These are phyloP conservation scores for Sporothrix luriei DNA, from an alignment of 2,329 filamentous ascomycete genomes.

Conservation along the genomic window DNA sequence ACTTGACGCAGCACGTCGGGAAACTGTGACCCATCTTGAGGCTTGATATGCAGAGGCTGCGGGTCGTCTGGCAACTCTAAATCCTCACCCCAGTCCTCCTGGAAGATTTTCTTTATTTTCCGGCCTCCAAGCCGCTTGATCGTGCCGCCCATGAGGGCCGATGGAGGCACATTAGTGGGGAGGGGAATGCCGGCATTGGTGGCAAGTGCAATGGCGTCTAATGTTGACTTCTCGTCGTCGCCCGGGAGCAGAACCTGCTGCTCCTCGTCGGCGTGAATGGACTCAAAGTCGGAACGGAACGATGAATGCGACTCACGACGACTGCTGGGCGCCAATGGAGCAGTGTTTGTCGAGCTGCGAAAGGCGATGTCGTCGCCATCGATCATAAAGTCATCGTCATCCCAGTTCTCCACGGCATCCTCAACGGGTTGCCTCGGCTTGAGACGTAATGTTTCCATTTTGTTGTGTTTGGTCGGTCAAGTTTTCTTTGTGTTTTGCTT, in stretches of 20 bases:
- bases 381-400: slow-evolving; percentile 74
- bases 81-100: slow-evolving; percentile 82
- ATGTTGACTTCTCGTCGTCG: slow-evolving; percentile 80
- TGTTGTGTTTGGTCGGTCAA: slow-evolving; percentile 23
- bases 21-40: slow-evolving; percentile 61
- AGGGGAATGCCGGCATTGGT: slow-evolving; percentile 89
- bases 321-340: slow-evolving; percentile 51
- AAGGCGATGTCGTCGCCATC: slow-evolving; percentile 67
- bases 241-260: slow-evolving; percentile 82
- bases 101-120: slow-evolving; percentile 70
- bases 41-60: slow-evolving; percentile 66
- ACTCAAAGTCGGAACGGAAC: slow-evolving; percentile 79
- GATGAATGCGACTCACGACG: slow-evolving; percentile 80
- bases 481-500: not conserved
- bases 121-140: slow-evolving; percentile 84
- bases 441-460: slow-evolving; percentile 59
- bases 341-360: slow-evolving; percentile 52
- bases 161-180: slow-evolving; percentile 81
- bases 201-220: slow-evolving; percentile 84
- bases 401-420: slow-evolving; percentile 73
- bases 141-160: slow-evolving; percentile 85
- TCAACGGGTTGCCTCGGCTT: slow-evolving; percentile 59
- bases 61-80: slow-evolving; percentile 66
- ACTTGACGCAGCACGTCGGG: slow-evolving; percentile 70
- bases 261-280: slow-evolving; percentile 77